A percentile compares a stretch with the other conserved stretches of the same genome.
These are phyloP conservation scores for Lipomyces sp. DNA, from an alignment of 805 yeast genomes.

Conservation along the genomic window DNA sequence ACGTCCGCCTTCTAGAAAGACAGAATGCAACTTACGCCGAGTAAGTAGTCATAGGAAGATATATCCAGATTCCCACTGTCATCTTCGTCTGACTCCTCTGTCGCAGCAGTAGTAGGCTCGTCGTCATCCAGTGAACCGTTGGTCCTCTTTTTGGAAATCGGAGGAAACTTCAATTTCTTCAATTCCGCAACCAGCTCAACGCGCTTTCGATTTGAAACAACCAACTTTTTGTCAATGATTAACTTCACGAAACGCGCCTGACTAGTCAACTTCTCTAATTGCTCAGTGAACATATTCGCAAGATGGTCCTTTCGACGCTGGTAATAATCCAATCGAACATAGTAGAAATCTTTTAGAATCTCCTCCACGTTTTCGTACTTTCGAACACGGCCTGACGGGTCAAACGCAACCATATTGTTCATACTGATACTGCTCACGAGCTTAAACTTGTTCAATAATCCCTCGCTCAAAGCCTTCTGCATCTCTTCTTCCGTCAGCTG, in stretches of 20 bases:
- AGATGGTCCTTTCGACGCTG: constrained; percentile 84
- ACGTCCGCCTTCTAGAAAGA: not conserved
- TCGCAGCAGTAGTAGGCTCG: constrained; percentile 40
- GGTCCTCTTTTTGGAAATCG: constrained; percentile 29
- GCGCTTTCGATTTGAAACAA: constrained; percentile 72
- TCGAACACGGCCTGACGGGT: constrained; percentile 80
- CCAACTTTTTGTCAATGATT: constrained; percentile 72
- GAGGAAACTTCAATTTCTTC: constrained; percentile 62
- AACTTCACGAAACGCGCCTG: constrained; percentile 90
- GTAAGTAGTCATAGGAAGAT: constrained; percentile 68
- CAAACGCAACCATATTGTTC: constrained; percentile 94
- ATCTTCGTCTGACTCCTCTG: constrained; percentile 39
- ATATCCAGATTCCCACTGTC: constrained; percentile 32
- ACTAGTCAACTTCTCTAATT: constrained; percentile 66
- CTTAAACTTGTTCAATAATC: constrained; percentile 81
- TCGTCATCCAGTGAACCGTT: constrained; percentile 53
- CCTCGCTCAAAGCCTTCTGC: constrained; percentile 70
- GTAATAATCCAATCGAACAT: constrained; percentile 81
- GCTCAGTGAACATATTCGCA: constrained; percentile 65
- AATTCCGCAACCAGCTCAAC: constrained; percentile 61
- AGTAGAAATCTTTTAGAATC: constrained; percentile 79
- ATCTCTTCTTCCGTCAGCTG: constrained; percentile 75
- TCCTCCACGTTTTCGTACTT: constrained; percentile 73
- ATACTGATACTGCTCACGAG: constrained; percentile 64
- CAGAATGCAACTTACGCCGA: constrained; percentile 45